phyloP scores from a whole-genome alignment of 805 yeast genomes.

The Nakazawaea wyomingensis region DNA sequence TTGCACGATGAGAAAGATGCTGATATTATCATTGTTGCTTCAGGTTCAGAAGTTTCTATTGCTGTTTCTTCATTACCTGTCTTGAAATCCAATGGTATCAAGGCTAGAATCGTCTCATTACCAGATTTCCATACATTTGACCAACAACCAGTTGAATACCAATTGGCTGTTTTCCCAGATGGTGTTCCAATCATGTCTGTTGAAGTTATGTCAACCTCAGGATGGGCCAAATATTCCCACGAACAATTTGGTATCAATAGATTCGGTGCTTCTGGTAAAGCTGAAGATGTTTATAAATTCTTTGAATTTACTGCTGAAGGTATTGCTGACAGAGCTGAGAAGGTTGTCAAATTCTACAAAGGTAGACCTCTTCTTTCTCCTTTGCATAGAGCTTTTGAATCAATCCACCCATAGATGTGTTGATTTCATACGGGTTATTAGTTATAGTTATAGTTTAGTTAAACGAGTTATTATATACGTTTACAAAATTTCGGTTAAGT shows the following conservation, averaged over 20 bases:
- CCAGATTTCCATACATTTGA: conserved; percentile 94
- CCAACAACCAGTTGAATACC: conserved; percentile 74
- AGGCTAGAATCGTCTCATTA: conserved; percentile 81
- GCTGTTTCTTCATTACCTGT: conserved; percentile 78
- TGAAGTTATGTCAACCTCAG: conserved; percentile 86
- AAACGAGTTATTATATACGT: too few species aligned
- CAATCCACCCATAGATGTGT: conserved; percentile 14
- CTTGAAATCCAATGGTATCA: conserved; percentile 59
- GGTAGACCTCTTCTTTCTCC: conserved; percentile 71
- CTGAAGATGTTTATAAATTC: conserved; percentile 70
- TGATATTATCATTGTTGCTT: conserved; percentile 74
- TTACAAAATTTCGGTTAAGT: too few species aligned
- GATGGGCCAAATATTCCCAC: conserved; percentile 95
- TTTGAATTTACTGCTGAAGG: conserved; percentile 94
- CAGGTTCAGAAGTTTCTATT: conserved; percentile 92
- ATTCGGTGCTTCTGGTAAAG: conserved; percentile 97
- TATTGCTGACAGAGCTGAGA: conserved; percentile 76
- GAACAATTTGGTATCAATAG: conserved; percentile 93
- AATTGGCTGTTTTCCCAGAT: conserved; percentile 85
- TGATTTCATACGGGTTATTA: too few species aligned
- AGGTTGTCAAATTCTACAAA: conserved; percentile 78
- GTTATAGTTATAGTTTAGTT: too few species aligned
- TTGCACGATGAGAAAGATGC: conserved; percentile 54
- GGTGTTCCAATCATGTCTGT: conserved; percentile 90
- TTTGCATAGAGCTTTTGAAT: conserved; percentile 70